phyloP scores from a whole-genome alignment of 345 rosid genomes.

The Eucalyptus erythrocorys region DNA sequence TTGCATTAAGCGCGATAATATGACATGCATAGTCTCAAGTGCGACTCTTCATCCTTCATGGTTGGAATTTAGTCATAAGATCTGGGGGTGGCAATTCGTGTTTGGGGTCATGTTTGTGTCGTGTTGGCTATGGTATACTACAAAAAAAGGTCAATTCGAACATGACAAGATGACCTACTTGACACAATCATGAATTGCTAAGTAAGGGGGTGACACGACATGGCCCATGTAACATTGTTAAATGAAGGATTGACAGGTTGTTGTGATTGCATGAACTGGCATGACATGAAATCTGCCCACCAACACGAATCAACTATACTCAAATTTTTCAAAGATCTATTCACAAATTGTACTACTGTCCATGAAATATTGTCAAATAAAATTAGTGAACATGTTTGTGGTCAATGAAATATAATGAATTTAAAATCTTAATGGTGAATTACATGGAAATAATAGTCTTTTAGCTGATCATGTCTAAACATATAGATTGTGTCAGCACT shows the following conservation, averaged over 20 bases:
- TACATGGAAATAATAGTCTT: neutral
- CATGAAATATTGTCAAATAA: neutral
- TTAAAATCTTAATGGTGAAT: neutral
- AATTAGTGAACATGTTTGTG: neutral
- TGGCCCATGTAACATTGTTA: neutral
- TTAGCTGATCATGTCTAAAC: neutral
- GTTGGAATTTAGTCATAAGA: neutral
- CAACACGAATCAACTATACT: accelerated
- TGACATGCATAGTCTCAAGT: neutral
- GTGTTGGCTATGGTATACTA: neutral
- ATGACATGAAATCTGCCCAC: neutral
- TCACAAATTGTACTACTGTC: neutral
- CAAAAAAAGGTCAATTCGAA: neutral
- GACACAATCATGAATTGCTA: neutral
- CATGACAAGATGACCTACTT: neutral
- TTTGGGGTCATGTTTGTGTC: neutral
- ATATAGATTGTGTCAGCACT: neutral
- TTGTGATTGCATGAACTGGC: neutral
- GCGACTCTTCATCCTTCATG: neutral
- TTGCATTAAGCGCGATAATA: neutral
- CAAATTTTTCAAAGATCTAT: neutral
- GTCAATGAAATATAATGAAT: neutral
- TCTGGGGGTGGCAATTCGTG: neutral
- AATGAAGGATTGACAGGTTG: neutral
- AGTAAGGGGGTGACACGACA: neutral